Percentiles rank a stretch among this genome's conserved stretches.
Evolutionary conservation across 73 alveolate species (phyloP).

Genomic region (Breviolum minutum): DNA sequence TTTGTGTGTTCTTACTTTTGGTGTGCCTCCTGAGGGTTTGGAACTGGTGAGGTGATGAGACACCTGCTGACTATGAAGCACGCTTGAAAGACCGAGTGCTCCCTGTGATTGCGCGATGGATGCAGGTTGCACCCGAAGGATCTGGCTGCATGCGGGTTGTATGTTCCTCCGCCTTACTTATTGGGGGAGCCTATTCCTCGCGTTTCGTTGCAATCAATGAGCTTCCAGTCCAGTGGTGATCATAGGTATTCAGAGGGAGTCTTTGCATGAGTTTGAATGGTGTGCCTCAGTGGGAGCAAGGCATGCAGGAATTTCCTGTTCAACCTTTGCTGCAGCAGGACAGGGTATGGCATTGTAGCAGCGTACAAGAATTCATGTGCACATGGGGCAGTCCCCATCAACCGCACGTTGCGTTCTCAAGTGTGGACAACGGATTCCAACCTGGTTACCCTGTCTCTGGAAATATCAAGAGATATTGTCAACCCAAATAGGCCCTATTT

Average conservation of each 20-base stretch:
- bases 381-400: not conserved
- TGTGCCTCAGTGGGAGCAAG: not conserved
- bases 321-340: conserved; percentile 67
- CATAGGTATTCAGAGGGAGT: not conserved
- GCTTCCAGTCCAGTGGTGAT: not conserved
- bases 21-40: not conserved
- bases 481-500: not conserved
- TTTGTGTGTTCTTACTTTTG: not conserved
- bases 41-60: conserved; percentile 17
- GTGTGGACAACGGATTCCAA: no score
- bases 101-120: conserved; percentile 6
- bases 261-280: not conserved
- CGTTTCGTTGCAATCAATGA: no score
- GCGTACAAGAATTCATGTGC: not conserved
- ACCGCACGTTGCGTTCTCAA: no score
- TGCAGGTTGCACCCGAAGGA: not conserved
- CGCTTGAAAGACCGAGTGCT: conserved; percentile 5
- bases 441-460: no score
- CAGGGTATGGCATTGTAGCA: not conserved
- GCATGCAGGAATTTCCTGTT: conserved; percentile 43
- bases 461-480: no score
- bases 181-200: no score
- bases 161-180: not conserved
- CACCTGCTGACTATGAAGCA: not conserved
- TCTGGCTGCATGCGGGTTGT: conserved; percentile 4